Base-by-base conservation (phyloP, 768 basidiomycete species). In the Russula lepida region DNA sequence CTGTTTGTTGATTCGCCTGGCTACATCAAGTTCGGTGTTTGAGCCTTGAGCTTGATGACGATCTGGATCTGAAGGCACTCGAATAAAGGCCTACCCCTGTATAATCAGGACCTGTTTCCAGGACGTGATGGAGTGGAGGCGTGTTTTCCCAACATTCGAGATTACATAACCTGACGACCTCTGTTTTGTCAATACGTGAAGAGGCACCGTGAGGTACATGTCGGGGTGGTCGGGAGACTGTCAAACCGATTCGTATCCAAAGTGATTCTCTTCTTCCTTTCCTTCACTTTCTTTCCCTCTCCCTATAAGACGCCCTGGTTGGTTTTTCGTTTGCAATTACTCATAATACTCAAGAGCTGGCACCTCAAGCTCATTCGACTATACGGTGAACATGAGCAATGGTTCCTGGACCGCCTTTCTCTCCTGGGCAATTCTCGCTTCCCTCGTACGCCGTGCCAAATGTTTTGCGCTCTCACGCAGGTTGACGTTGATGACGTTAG, bases 381-480 rank as follows among this genome's bases (percentile, higher is more conserved):
- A 25, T 28, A 43, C 68, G 73, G 35, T 6, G 15, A 37, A 13
- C 33, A 90, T 91, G 88, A 82, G 81, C 72, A 79, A 77, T 72
- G 86, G 86, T 66, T 89, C 88, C 49, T 81, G 88, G 9, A 79
- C 87, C 25, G 85, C 85, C 58, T 89, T 81, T 71, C 79, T 90
- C 47, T 80, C 88, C 54, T 91, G 89, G 89, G 81, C 88, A 58
- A 79, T 89, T 39, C 77, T 90, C 61, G 50, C 56, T 33, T 67
- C 28, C 21, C 60, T 63, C 6, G 61, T 67, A 48, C 15, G 62
- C 54, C 12, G 30, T 39, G 6, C 35, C 12, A 30, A 21, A 15
- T 62, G 67, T 25, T 51, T 41, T 17, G 11, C 46, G 25, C 19
- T 23, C 55, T 39, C 47, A 23, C 9, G 15, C n/a, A n/a, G 43